Evolutionary conservation across 1,284 basidiomycete species (phyloP).

Genomic region (Mycocalia duriaeana): DNA sequence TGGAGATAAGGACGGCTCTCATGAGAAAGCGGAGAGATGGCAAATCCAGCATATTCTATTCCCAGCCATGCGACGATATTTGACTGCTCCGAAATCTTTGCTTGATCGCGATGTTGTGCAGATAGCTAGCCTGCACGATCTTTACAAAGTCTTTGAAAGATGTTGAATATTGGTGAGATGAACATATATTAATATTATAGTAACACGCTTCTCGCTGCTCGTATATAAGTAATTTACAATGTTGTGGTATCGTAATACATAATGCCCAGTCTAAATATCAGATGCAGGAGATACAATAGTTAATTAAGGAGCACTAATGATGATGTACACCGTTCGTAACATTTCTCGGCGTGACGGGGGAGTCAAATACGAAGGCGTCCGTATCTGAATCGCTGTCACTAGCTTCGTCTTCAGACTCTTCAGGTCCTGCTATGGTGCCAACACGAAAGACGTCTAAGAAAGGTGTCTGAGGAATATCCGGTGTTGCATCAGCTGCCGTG

Average conservation of each 20-base stretch:
- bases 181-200: too few relatives aligned
- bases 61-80: conserved; percentile 74
- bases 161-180: conserved; percentile 63
- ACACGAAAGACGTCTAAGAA: conserved; percentile 75
- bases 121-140: conserved; percentile 80
- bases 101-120: conserved; percentile 77
- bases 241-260: too few relatives aligned
- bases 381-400: conserved; percentile 57
- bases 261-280: too few relatives aligned
- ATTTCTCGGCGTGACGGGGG: conserved; percentile 36
- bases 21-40: conserved; percentile 65
- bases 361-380: conserved; percentile 70
- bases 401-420: conserved; percentile 48
- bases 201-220: too few relatives aligned
- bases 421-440: conserved; percentile 34
- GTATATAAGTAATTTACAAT: too few relatives aligned
- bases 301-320: not conserved
- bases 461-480: conserved; percentile 64
- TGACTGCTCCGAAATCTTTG: conserved; percentile 64
- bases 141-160: conserved; percentile 88
- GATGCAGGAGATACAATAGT: too few relatives aligned
- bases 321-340: conserved; percentile 35
- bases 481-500: conserved; percentile 42
- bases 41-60: conserved; percentile 87
- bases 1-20: conserved; percentile 27